Percentiles rank a stretch among this genome's conserved stretches.
These are phyloP conservation scores for Elongisporangium undulatum DNA, from an alignment of 352 stramenopile species.

Conservation along the genomic window DNA sequence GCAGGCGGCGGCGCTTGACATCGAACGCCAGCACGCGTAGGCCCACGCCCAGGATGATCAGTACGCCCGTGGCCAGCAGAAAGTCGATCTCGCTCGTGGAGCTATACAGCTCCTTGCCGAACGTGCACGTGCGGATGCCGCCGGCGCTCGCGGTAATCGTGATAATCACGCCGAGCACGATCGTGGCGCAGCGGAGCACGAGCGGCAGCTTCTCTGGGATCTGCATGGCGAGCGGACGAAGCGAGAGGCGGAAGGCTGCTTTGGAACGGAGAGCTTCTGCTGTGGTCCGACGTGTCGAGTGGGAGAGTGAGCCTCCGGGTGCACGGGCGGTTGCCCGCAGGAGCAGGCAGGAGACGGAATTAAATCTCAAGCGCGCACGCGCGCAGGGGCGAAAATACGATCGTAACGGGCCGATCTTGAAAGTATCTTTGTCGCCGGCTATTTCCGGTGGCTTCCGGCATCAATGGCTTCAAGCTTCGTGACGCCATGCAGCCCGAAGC, in stretches of 20 bases:
- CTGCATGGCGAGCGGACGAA: conserved; percentile 9
- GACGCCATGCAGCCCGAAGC: no score
- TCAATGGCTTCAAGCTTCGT: no score
- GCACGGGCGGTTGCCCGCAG: neutral
- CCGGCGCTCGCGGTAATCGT: conserved; percentile 27
- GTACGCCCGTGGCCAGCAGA: conserved; percentile 31
- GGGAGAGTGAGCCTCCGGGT: neutral
- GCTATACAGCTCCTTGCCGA: conserved; percentile 43
- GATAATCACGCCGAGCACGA: conserved; percentile 39
- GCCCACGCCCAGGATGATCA: conserved; percentile 28
- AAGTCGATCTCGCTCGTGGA: conserved; percentile 58
- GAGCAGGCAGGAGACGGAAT: neutral
- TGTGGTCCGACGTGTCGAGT: neutral
- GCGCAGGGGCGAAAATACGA: neutral
- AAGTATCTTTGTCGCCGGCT: neutral
- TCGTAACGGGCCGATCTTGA: neutral
- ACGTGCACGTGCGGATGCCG: conserved; percentile 48
- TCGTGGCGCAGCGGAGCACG: conserved; percentile 28
- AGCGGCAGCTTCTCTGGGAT: conserved; percentile 36
- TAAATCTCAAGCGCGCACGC: neutral
- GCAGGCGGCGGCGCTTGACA: conserved; percentile 44
- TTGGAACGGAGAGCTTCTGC: neutral
- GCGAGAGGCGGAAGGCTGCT: neutral
- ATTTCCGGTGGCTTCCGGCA: neutral
- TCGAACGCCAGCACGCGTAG: conserved; percentile 48